These are phyloP conservation scores for Cyclostephanos invisitatus DNA, from an alignment of 108 stramenopile genomes.

Conservation along the genomic window DNA sequence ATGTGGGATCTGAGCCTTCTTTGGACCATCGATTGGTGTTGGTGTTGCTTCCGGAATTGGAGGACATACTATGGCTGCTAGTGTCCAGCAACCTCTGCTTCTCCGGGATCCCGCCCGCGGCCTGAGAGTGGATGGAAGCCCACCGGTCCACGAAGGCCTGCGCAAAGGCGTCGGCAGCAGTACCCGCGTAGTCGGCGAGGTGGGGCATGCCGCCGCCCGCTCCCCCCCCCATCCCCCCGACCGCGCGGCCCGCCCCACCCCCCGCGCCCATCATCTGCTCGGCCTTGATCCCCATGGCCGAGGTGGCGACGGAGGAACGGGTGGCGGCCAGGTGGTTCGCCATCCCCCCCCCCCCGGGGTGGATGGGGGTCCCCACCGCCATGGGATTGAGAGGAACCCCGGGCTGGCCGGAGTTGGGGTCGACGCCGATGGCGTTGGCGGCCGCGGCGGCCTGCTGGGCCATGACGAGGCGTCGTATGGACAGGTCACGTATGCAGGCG, in stretches of 20 bases:
- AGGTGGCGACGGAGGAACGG: background rate
- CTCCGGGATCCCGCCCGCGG: background rate
- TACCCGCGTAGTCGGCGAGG: constrained; percentile 35
- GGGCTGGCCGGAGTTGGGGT: background rate
- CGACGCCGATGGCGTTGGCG: background rate
- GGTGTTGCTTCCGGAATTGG: background rate
- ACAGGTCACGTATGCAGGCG: constrained; percentile 61
- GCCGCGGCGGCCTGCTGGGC: constrained; percentile 22
- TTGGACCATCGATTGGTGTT: too few species aligned
- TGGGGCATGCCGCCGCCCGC: background rate
- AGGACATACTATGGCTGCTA: background rate
- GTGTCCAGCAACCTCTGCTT: background rate
- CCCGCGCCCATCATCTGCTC: background rate
- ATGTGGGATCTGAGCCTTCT: background rate
- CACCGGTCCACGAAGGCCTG: constrained; percentile 49
- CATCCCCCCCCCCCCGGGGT: background rate
- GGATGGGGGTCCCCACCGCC: background rate
- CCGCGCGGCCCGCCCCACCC: too few species aligned
- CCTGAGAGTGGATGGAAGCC: constrained; percentile 16
- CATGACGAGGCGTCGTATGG: constrained; percentile 52
- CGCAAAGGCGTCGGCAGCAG: constrained; percentile 40
- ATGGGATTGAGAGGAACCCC: background rate
- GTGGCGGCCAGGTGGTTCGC: background rate
- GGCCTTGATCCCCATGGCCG: background rate
- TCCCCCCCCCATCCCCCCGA: background rate